These are phyloP conservation scores for Neopestalotiopsis rosae DNA, from an alignment of 2,329 filamentous ascomycete species.

Conservation along the genomic window DNA sequence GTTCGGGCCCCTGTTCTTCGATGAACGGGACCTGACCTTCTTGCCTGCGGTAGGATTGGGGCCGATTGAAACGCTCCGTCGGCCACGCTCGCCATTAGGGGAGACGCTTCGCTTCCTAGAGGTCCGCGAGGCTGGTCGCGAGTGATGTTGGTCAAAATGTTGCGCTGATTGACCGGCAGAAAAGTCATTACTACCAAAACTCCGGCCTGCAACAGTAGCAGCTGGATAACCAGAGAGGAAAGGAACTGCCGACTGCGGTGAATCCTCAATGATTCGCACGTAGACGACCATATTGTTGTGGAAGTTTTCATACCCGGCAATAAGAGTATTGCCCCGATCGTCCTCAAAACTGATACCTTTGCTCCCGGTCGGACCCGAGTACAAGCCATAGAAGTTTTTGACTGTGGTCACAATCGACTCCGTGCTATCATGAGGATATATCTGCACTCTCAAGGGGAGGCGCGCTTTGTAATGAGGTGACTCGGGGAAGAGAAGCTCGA, in stretches of 20 bases:
- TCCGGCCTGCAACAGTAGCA: constrained; percentile 56
- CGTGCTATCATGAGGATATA: constrained; percentile 93
- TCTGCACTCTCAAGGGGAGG: constrained; percentile 85
- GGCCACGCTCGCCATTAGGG: constrained; percentile 69
- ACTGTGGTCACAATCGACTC: constrained; percentile 98
- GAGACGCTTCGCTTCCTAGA: constrained; percentile 82
- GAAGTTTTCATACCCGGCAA: constrained; percentile 96
- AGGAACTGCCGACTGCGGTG: constrained; percentile 47
- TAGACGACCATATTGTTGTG: constrained; percentile 90
- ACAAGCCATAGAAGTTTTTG: constrained; percentile 98
- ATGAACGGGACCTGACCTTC: constrained; percentile 71
- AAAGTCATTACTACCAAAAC: constrained; percentile 61
- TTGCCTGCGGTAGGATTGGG: constrained; percentile 57
- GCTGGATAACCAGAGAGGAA: constrained; percentile 62
- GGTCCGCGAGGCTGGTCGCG: constrained; percentile 72
- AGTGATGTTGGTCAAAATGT: constrained; percentile 64
- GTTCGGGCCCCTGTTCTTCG: constrained; percentile 68
- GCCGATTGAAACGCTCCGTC: constrained; percentile 77
- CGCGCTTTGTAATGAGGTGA: constrained; percentile 73
- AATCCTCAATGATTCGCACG: constrained; percentile 79
- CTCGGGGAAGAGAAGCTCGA: constrained; percentile 75
- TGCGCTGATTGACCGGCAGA: constrained; percentile 45
- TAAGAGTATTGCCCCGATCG: constrained; percentile 84
- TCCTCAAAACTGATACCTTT: constrained; percentile 96
- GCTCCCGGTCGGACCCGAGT: constrained; percentile 72